Percentiles rank a stretch among this genome's conserved stretches.
Evolutionary conservation across 2,329 filamentous ascomycete genomes (phyloP).

Genomic region (Cladobotryum mycophilum): DNA sequence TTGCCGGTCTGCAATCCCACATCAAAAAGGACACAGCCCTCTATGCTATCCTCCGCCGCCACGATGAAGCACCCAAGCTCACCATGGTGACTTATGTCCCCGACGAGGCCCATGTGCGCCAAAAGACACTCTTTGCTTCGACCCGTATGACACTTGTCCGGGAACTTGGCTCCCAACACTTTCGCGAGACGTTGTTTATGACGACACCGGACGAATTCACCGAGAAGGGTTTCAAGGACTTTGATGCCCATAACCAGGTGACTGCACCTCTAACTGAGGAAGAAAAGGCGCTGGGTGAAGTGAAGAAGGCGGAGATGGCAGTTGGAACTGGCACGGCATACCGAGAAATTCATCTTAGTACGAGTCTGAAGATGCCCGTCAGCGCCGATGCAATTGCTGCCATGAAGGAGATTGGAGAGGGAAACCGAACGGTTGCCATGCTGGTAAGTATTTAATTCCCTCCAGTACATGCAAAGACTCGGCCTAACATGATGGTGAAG

Average conservation of each 20-base stretch:
- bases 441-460: conserved; percentile 45
- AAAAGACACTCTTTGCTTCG: conserved; percentile 81
- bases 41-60: conserved; percentile 69
- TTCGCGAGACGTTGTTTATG: conserved; percentile 68
- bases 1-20: conserved; percentile 55
- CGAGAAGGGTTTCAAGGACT: conserved; percentile 61
- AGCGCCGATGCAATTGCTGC: conserved; percentile 59
- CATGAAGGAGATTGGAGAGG: conserved; percentile 51
- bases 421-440: conserved; percentile 53
- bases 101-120: conserved; percentile 69
- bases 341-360: conserved; percentile 54
- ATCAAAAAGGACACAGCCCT: conserved; percentile 61
- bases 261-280: conserved; percentile 73
- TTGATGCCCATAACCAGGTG: conserved; percentile 59
- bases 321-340: conserved; percentile 62
- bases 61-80: conserved; percentile 51
- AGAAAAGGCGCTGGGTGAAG: conserved; percentile 63
- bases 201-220: conserved; percentile 66
- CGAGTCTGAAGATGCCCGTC: conserved; percentile 51
- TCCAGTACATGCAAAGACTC: neutral
- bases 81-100: conserved; percentile 73
- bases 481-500: conserved; percentile 31
- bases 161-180: conserved; percentile 72
- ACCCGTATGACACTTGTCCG: conserved; percentile 69
- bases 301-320: conserved; percentile 69